Evolutionary conservation across 192 early-diverging fungal genomes (phyloP), one percentile per base, ranked within the genome.

Genomic region (Coemansia sp.): DNA sequence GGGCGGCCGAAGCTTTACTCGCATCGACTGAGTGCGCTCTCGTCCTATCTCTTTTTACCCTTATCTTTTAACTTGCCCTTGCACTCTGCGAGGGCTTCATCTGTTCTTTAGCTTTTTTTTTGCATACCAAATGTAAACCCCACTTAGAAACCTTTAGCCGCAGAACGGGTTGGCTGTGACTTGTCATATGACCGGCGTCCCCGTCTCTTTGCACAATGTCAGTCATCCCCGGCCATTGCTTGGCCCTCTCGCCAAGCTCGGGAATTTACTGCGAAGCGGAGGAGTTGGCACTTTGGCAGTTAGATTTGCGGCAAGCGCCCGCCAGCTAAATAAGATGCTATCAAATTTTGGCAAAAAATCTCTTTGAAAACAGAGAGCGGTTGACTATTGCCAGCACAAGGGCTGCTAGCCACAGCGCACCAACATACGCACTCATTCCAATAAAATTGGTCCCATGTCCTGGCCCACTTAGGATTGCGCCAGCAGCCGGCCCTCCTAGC

Each of bases 1-100:
- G 75, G 91, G 89, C 73, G 91, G 91, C 23, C 81, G 87, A 34
- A 89, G 89, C 59, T 93, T 93, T 58, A 85, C 85, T 12, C 85
- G 91, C 67, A 88, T 92, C 41, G 69, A 76, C 66, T 81, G 64
- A 71, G 35, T 25, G 25, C 16, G 47, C 35, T 20, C 5, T 18
- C 3, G n/a, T 35, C 34, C n/a, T 35, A 23, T 18, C 57, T 36
- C 18, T 38, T 60, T 18, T 38, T 60, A 53, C 33, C 59, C 11
- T 65, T 21, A 52, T 62, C 9, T 59, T 52, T 45, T 50, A 20
- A 18, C 48, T 21, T 69, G 59, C 60, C 41, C 63, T 70, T 25
- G 35, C 45, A 38, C 57, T 66, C 43, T 31, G 26, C 8, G 52
- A 55, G 26, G 26, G 28, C 52, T 28, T 28, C 48, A 52, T 55